These are phyloP conservation scores for Hymenoscyphus linearis DNA, from an alignment of 2,329 filamentous ascomycete genomes.

Conservation along the genomic window DNA sequence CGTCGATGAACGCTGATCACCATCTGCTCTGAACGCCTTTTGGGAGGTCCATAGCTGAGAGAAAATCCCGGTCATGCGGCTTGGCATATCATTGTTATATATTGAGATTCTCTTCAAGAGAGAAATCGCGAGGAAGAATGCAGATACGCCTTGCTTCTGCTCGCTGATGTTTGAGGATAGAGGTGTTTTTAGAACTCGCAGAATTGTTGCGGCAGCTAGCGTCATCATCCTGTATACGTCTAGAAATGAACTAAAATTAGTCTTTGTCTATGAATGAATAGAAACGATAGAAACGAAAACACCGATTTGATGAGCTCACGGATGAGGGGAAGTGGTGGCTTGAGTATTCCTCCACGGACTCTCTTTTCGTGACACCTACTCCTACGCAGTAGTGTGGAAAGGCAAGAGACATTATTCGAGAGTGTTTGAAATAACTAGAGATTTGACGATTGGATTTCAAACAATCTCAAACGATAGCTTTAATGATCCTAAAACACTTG, in stretches of 20 bases:
- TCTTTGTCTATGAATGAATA: not conserved
- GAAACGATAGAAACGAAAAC: not conserved
- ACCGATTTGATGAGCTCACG: not conserved
- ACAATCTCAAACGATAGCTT: too few species aligned
- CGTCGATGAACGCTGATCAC: not conserved
- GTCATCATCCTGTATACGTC: conserved; percentile 12
- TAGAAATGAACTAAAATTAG: not conserved
- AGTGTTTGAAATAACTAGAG: too few species aligned
- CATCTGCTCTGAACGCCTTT: conserved; percentile 6
- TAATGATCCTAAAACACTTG: too few species aligned
- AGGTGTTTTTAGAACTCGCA: conserved; percentile 11
- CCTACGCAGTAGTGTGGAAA: too few species aligned
- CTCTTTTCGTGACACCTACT: too few species aligned
- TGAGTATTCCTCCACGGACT: not conserved
- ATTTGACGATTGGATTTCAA: too few species aligned
- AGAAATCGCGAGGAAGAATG: conserved; percentile 12
- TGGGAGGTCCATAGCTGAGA: conserved; percentile 12
- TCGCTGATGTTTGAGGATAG: conserved; percentile 8
- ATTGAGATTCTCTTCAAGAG: conserved; percentile 10
- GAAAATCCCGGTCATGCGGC: conserved; percentile 11
- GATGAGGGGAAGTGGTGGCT: not conserved
- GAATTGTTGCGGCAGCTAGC: conserved; percentile 8
- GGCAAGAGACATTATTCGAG: too few species aligned
- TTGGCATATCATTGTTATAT: conserved; percentile 13
- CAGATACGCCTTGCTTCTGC: conserved; percentile 3